Evolutionary conservation across 1,284 basidiomycete genomes (phyloP).

Genomic region (Wallemia ichthyophaga): DNA sequence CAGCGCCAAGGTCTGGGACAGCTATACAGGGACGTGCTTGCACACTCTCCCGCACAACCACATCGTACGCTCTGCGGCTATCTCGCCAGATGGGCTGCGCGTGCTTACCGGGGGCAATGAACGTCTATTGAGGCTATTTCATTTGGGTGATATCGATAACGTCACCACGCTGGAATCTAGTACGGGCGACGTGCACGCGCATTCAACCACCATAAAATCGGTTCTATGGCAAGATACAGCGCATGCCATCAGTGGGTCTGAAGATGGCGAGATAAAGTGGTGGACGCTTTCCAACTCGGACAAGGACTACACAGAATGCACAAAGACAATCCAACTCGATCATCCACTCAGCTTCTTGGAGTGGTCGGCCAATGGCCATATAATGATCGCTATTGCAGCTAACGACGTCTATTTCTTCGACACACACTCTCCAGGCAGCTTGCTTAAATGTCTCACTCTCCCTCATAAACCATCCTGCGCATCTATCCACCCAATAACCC

Average conservation of each 20-base stretch:
- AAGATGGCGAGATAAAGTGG: conserved; percentile 29
- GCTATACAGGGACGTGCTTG: conserved; percentile 51
- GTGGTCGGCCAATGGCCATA: conserved; percentile 46
- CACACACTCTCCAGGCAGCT: conserved; percentile 5
- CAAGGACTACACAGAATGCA: too few species aligned
- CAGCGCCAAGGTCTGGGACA: conserved; percentile 95
- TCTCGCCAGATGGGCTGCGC: conserved; percentile 34
- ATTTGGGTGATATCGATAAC: background rate
- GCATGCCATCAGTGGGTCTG: background rate
- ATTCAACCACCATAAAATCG: background rate
- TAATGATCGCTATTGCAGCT: conserved; percentile 66
- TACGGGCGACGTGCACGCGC: background rate
- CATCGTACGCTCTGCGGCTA: conserved; percentile 79
- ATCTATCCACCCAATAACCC: conserved; percentile 59
- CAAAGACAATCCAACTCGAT: conserved; percentile 37
- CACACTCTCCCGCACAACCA: conserved; percentile 93
- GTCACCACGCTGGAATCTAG: background rate
- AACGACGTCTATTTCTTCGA: conserved; percentile 57
- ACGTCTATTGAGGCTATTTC: conserved; percentile 4
- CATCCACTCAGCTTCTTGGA: conserved; percentile 82
- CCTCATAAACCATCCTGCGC: conserved; percentile 65
- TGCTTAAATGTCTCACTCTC: conserved; percentile 25
- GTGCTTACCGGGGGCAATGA: conserved; percentile 85
- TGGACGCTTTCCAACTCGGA: too few species aligned
- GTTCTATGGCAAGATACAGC: background rate